phyloP scores from a whole-genome alignment of 2,329 filamentous ascomycete genomes.

The Aspergillus niger region DNA sequence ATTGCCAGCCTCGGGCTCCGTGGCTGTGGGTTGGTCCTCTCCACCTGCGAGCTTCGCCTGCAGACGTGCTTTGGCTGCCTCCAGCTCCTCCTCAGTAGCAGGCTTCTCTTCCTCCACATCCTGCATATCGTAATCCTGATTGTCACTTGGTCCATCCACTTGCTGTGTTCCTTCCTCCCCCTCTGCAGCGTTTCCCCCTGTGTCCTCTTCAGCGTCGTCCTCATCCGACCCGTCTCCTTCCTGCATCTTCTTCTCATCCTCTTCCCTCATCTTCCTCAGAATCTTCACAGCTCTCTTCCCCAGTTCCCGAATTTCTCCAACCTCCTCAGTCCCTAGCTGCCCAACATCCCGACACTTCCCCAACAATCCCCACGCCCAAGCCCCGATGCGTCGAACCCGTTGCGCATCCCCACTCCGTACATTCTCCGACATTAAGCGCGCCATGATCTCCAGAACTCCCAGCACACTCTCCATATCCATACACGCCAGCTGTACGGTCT shows the following conservation, averaged over 20 bases:
- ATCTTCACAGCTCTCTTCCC: conserved; percentile 70
- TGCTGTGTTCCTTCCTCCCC: not conserved
- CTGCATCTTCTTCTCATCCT: conserved; percentile 34
- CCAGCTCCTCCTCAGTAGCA: conserved; percentile 42
- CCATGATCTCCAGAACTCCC: conserved; percentile 64
- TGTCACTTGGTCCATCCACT: conserved; percentile 1
- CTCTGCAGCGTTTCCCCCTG: not conserved
- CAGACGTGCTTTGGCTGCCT: conserved; percentile 52
- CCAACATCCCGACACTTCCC: conserved; percentile 73
- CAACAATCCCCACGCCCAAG: conserved; percentile 84
- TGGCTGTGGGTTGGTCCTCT: conserved; percentile 15
- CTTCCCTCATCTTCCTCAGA: conserved; percentile 49
- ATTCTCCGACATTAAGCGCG: conserved; percentile 60
- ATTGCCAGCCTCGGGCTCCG: conserved; percentile 16
- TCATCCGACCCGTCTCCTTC: conserved; percentile 29
- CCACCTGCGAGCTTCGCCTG: conserved; percentile 39
- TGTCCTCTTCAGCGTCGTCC: conserved; percentile 18
- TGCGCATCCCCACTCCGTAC: conserved; percentile 63
- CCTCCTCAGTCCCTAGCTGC: conserved; percentile 72
- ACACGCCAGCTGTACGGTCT: conserved; percentile 52
- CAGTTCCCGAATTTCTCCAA: conserved; percentile 75
- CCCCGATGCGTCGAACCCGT: conserved; percentile 67
- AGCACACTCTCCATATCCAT: conserved; percentile 65
- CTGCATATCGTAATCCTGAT: conserved; percentile 3
- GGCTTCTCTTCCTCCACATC: conserved; percentile 12